Evolutionary conservation across 768 basidiomycete genomes (phyloP).

Genomic region (Macrocybe gigantea): DNA sequence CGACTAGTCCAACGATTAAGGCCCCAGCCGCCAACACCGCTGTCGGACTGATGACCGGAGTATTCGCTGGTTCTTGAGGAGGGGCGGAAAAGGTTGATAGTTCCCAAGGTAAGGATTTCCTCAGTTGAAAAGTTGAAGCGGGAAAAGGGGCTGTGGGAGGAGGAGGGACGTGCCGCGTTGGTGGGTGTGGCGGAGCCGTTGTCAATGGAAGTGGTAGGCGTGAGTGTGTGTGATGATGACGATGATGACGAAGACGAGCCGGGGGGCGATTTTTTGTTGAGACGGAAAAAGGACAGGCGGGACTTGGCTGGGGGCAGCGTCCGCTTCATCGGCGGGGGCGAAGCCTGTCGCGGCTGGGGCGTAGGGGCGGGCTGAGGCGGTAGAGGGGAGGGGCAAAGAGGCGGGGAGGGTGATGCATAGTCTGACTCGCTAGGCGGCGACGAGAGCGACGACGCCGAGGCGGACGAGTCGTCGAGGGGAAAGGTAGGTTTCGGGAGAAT

Average conservation of each 20-base stretch:
- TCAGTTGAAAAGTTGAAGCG: slow-evolving; percentile 28
- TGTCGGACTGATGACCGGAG: slow-evolving; percentile 7
- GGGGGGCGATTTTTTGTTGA: slow-evolving; percentile 10
- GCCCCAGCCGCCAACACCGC: slow-evolving; percentile 5
- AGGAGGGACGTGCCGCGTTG: slow-evolving; percentile 9
- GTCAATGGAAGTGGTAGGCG: not conserved
- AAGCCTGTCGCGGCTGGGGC: too few relatives aligned
- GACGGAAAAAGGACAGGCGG: too few relatives aligned
- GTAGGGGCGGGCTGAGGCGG: too few relatives aligned
- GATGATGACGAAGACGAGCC: slow-evolving; percentile 21
- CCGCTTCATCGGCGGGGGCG: too few relatives aligned
- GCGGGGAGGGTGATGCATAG: too few relatives aligned
- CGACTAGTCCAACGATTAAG: not conserved
- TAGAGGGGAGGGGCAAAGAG: too few relatives aligned
- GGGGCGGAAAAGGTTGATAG: slow-evolving; percentile 33
- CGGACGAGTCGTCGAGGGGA: too few relatives aligned
- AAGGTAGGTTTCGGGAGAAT: too few relatives aligned
- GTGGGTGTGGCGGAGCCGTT: not conserved
- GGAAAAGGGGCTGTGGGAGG: slow-evolving; percentile 32
- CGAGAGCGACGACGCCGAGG: too few relatives aligned
- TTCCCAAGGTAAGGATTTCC: slow-evolving; percentile 31
- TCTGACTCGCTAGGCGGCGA: too few relatives aligned
- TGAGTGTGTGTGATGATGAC: slow-evolving; percentile 10
- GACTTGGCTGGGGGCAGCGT: too few relatives aligned
- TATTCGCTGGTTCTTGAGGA: slow-evolving; percentile 15